Percentiles rank a stretch among this genome's conserved stretches.
Evolutionary conservation across 2,329 filamentous ascomycete genomes (phyloP).

Genomic region (Fusarium fujikuroi): DNA sequence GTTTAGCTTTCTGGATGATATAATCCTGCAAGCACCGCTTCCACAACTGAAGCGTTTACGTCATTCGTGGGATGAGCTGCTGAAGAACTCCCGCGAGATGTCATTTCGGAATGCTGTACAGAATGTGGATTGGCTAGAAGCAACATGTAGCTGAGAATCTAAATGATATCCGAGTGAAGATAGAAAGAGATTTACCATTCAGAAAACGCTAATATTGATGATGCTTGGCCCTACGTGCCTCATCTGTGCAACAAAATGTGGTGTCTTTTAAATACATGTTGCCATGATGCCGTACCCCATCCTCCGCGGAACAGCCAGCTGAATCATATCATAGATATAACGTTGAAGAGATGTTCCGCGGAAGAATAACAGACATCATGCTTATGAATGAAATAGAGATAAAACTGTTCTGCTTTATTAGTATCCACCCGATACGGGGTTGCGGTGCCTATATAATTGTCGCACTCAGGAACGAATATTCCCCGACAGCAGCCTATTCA

Average conservation of each 20-base stretch:
- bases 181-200: fast-evolving
- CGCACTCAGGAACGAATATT: neutral
- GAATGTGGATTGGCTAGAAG: neutral
- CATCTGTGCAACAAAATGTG: fast-evolving
- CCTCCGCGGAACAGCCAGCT: neutral
- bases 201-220: fast-evolving
- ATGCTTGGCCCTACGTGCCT: fast-evolving
- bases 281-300: no score
- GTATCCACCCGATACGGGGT: neutral
- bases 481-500: fast-evolving
- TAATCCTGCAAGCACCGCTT: neutral
- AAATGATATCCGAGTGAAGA: fast-evolving
- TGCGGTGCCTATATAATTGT: neutral
- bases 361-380: fast-evolving
- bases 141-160: fast-evolving
- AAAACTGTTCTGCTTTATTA: fast-evolving
- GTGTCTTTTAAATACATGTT: no score
- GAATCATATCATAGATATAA: neutral
- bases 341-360: neutral
- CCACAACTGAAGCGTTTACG: neutral
- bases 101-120: neutral
- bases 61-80: neutral
- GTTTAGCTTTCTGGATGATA: neutral
- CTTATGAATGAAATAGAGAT: neutral
- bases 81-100: neutral